phyloP scores from a whole-genome alignment of 1,284 basidiomycete genomes.

The Sporisorium exsertum region DNA sequence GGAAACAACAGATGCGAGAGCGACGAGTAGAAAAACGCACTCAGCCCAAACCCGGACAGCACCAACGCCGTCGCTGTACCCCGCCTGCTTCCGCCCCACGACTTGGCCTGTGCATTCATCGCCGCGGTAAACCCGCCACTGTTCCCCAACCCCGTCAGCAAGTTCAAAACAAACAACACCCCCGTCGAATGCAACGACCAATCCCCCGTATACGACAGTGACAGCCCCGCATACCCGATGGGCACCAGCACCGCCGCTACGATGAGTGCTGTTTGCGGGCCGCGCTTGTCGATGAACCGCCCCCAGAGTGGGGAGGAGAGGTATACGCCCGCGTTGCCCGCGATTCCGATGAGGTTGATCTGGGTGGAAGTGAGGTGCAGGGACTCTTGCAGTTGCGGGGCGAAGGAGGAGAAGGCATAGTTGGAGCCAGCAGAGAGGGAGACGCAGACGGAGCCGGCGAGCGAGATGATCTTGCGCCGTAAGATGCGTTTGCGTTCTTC shows the following conservation, averaged over 20 bases:
- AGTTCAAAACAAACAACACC: conserved; percentile 54
- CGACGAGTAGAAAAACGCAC: conserved; percentile 82
- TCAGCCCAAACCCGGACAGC: conserved; percentile 84
- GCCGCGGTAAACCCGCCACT: conserved; percentile 66
- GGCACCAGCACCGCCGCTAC: conserved; percentile 53
- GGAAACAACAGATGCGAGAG: conserved; percentile 77
- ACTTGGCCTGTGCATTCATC: conserved; percentile 68
- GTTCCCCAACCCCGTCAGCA: conserved; percentile 61
- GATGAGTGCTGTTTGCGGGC: conserved; percentile 57
- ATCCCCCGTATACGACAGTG: conserved; percentile 32
- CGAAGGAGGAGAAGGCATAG: conserved; percentile 68
- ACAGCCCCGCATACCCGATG: conserved; percentile 59
- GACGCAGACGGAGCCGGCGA: conserved; percentile 62
- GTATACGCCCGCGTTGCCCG: conserved; percentile 69
- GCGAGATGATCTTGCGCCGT: conserved; percentile 54
- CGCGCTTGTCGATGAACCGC: conserved; percentile 60
- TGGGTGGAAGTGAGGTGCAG: conserved; percentile 68
- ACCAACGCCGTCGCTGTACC: conserved; percentile 80
- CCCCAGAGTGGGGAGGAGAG: conserved; percentile 66
- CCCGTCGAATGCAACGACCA: conserved; percentile 46
- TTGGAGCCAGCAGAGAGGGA: conserved; percentile 68
- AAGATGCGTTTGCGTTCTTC: conserved; percentile 16
- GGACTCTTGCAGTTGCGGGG: conserved; percentile 68
- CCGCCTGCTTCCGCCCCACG: conserved; percentile 69
- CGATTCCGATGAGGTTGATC: conserved; percentile 70